A percentile compares a stretch with the other conserved stretches of the same genome.
Conservation (phyloP, 495 filamentous ascomycete genomes). For the Penicillium simplicissimum region DNA sequence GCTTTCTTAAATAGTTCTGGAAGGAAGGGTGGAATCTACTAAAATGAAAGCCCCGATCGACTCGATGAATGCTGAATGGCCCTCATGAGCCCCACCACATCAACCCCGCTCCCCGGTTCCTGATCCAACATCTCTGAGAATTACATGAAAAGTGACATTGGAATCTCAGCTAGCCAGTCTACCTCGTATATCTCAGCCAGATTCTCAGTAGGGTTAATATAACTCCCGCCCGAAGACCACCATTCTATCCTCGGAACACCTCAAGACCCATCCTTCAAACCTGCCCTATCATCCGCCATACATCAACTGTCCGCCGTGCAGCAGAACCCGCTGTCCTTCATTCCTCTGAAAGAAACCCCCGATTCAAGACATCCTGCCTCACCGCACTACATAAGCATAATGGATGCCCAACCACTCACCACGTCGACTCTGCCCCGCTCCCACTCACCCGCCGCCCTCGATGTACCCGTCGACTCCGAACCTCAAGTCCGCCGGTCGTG, state of each 20-base stretch:
- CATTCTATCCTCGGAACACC: background rate
- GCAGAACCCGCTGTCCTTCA: background rate
- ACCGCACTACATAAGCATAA: slow-evolving; percentile 4
- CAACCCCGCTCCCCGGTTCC: background rate
- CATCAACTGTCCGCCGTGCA: background rate
- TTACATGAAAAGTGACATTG: background rate
- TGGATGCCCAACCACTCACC: slow-evolving; percentile 36
- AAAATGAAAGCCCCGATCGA: background rate
- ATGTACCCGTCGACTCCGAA: slow-evolving; percentile 8
- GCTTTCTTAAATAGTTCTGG: background rate
- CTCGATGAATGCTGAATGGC: background rate
- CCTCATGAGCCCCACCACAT: background rate
- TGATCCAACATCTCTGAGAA: slow-evolving; percentile 1
- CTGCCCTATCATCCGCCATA: background rate
- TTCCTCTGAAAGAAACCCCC: background rate
- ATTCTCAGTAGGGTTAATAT: background rate
- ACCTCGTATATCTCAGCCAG: background rate
- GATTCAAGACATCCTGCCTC: background rate
- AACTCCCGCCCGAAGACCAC: background rate
- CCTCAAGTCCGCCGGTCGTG: slow-evolving; percentile 30
- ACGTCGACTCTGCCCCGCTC: slow-evolving; percentile 8
- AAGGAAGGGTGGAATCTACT: background rate
- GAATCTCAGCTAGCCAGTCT: background rate
- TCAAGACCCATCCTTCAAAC: background rate
- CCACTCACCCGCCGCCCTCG: slow-evolving; percentile 13